Percentiles rank a stretch among this genome's conserved stretches.
Evolutionary conservation across 2,329 filamentous ascomycete genomes (phyloP).

Genomic region (Bisporella sp.): DNA sequence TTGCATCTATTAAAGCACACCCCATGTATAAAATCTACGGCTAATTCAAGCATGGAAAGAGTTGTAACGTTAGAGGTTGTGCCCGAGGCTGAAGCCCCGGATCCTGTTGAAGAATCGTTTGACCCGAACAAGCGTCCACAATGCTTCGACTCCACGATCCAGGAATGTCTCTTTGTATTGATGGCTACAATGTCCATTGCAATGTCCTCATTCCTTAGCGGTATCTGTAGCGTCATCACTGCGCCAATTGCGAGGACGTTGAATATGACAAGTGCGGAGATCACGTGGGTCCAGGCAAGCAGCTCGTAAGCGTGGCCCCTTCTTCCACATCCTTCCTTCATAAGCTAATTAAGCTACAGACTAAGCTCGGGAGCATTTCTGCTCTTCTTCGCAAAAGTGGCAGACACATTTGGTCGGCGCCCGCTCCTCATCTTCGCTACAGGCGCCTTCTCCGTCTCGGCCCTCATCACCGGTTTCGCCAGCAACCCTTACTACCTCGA

Average conservation of each 20-base stretch:
- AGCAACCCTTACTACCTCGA: slow-evolving; percentile 52
- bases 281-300: slow-evolving; percentile 57
- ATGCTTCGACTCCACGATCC: slow-evolving; percentile 54
- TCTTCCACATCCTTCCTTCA: not conserved
- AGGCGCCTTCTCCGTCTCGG: slow-evolving; percentile 50
- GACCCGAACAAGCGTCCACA: slow-evolving; percentile 34
- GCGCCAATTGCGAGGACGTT: slow-evolving; percentile 52
- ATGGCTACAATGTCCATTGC: slow-evolving; percentile 62
- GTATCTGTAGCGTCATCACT: slow-evolving; percentile 53
- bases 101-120: not conserved
- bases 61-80: too few relatives aligned
- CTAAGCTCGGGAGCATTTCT: slow-evolving; percentile 57
- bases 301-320: slow-evolving; percentile 39
- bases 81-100: too few relatives aligned
- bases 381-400: slow-evolving; percentile 57
- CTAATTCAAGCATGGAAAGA: too few relatives aligned
- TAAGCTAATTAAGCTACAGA: slow-evolving; percentile 23
- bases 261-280: slow-evolving; percentile 56
- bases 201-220: slow-evolving; percentile 52
- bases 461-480: slow-evolving; percentile 52
- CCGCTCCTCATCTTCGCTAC: slow-evolving; percentile 52
- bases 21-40: too few relatives aligned
- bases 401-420: slow-evolving; percentile 58
- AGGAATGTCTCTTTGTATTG: slow-evolving; percentile 59
- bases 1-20: too few relatives aligned